phyloP scores from a whole-genome alignment of 2,329 filamentous ascomycete genomes.

The Claviceps spartinae region DNA sequence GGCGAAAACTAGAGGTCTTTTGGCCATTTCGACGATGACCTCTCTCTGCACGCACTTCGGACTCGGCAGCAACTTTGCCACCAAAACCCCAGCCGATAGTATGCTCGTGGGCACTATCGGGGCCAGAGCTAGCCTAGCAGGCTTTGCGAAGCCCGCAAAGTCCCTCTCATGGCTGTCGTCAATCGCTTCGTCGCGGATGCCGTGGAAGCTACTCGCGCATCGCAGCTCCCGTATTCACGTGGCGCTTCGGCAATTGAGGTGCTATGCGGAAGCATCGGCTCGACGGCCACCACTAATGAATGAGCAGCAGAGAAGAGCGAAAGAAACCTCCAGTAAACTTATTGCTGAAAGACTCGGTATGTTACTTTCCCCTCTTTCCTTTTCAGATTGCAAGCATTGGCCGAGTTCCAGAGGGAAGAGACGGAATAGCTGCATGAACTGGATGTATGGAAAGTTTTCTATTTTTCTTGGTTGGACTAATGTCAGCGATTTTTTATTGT shows the following conservation, averaged over 20 bases:
- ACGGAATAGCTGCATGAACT: background rate
- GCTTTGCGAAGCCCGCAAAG: background rate
- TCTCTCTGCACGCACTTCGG: too few species aligned
- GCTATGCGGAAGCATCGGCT: background rate
- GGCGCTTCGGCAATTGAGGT: background rate
- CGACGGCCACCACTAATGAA: background rate
- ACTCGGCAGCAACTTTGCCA: background rate
- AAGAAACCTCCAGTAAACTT: constrained; percentile 9
- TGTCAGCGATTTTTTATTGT: background rate
- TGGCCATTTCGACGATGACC: too few species aligned
- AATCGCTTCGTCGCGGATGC: background rate
- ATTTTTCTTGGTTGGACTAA: background rate
- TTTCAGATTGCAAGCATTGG: background rate
- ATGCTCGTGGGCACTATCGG: background rate
- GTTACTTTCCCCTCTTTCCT: background rate
- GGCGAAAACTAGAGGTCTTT: too few species aligned
- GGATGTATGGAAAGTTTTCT: too few species aligned
- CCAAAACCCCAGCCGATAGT: background rate
- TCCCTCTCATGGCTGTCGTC: background rate
- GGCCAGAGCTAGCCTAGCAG: background rate
- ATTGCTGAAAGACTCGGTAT: background rate
- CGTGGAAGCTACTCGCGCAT: background rate
- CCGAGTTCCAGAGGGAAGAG: background rate
- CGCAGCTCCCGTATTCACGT: background rate
- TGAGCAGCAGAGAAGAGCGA: constrained; percentile 11